Conservation (phyloP, 768 basidiomycete genomes). For the Amanita pseudoporphyria region DNA sequence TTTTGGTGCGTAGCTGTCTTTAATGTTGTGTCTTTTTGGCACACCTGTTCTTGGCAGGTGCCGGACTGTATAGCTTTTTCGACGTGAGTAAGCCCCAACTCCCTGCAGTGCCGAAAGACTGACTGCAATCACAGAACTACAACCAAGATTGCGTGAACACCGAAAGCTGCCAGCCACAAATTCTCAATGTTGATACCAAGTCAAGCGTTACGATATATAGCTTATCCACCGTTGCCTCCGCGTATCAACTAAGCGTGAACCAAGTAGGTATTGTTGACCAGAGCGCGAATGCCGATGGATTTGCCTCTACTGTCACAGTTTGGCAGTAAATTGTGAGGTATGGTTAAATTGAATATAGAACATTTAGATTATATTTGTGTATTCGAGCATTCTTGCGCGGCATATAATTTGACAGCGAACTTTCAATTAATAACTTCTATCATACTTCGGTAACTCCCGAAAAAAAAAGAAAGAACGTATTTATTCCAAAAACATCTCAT, state of each 20-base stretch:
- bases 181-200: conserved; percentile 38
- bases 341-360: too few relatives aligned
- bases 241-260: conserved; percentile 42
- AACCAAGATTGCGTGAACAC: conserved; percentile 34
- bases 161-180: conserved; percentile 46
- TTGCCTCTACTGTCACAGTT: conserved; percentile 40
- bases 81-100: conserved; percentile 23
- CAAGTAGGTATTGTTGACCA: conserved; percentile 37
- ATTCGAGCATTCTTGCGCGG: too few relatives aligned
- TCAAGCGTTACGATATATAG: conserved; percentile 47
- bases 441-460: too few relatives aligned
- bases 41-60: conserved; percentile 27
- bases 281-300: conserved; percentile 43
- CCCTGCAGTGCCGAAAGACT: background rate
- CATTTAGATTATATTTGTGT: too few relatives aligned
- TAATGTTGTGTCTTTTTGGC: background rate
- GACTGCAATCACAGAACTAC: conserved; percentile 33
- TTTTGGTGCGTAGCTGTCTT: conserved; percentile 37
- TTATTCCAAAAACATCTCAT: too few relatives aligned
- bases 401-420: too few relatives aligned
- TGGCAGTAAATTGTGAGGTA: too few relatives aligned
- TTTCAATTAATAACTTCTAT: too few relatives aligned
- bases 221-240: conserved; percentile 48
- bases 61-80: conserved; percentile 67
- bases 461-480: too few relatives aligned